phyloP scores from a whole-genome alignment of 768 basidiomycete genomes.

The Lactarius sanguifluus region DNA sequence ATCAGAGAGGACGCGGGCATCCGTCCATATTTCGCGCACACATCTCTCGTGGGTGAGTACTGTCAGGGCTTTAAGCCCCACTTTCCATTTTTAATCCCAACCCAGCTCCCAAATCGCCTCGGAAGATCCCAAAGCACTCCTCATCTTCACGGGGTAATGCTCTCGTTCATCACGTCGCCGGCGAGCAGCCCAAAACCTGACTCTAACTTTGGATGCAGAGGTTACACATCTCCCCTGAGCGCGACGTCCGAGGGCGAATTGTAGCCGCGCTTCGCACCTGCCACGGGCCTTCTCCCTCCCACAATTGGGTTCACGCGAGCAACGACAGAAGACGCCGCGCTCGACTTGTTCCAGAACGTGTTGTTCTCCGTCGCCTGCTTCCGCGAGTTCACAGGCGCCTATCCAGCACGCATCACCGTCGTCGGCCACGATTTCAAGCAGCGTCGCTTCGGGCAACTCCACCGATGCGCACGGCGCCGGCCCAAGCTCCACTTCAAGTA shows the following conservation, averaged over 20 bases:
- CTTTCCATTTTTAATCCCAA: no score
- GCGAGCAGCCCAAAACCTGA: not conserved
- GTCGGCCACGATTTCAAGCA: constrained; percentile 91
- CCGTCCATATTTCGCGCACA: constrained; percentile 78
- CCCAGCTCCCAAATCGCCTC: no score
- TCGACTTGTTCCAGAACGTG: constrained; percentile 92
- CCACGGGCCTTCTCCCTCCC: constrained; percentile 52
- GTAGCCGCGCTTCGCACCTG: constrained; percentile 76
- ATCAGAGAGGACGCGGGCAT: constrained; percentile 69
- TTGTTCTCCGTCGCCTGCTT: constrained; percentile 90
- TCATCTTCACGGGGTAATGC: no score
- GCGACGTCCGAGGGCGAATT: constrained; percentile 88
- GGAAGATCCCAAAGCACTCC: no score
- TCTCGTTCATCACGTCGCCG: no score
- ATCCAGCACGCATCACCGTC: no score
- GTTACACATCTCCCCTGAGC: constrained; percentile 75
- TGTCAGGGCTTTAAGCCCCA: no score
- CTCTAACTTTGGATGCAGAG: constrained; percentile 50
- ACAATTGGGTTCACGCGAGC: constrained; percentile 36
- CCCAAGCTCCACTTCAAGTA: constrained; percentile 67
- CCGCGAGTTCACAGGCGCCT: no score
- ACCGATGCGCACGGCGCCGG: constrained; percentile 78
- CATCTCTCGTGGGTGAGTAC: constrained; percentile 56
- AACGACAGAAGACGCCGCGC: constrained; percentile 84
- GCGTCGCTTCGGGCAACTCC: constrained; percentile 77